These are phyloP conservation scores for Acanthamoeba healyi DNA, from an alignment of 208 protist genomes.

Conservation along the genomic window DNA sequence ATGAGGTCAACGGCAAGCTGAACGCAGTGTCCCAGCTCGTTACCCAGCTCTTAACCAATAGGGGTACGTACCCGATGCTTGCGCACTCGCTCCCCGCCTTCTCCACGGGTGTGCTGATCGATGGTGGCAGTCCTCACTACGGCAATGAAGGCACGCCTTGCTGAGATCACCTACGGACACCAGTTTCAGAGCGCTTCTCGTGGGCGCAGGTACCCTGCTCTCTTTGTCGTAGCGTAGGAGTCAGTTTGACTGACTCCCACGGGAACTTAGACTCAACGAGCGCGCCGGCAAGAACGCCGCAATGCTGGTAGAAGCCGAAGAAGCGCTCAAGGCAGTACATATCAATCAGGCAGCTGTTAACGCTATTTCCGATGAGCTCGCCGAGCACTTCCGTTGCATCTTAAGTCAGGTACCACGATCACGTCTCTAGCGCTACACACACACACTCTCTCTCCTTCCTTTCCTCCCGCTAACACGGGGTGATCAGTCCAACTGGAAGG, in stretches of 20 bases:
- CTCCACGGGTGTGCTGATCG: neutral
- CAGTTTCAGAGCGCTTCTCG: constrained; percentile 39
- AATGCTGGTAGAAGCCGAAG: neutral
- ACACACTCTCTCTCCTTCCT: too few species aligned
- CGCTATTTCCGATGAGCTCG: neutral
- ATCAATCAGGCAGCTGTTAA: neutral
- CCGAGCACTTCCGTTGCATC: constrained; percentile 13
- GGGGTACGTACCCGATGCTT: too few species aligned
- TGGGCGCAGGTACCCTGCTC: neutral
- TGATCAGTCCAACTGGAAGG: constrained; percentile 74
- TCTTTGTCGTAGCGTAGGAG: neutral
- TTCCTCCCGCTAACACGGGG: neutral
- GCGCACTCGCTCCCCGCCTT: neutral
- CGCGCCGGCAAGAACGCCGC: neutral
- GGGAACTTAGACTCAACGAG: neutral
- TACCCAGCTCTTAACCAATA: neutral
- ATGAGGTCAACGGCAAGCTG: neutral
- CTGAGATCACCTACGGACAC: neutral
- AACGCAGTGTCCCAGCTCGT: neutral
- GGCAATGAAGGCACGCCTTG: constrained; percentile 13
- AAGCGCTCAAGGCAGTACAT: neutral
- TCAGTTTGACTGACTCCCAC: neutral
- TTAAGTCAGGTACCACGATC: neutral
- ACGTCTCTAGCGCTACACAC: too few species aligned
- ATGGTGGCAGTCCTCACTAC: neutral